These are phyloP conservation scores for Anaeramoeba flamelloides DNA, from an alignment of 78 protist genomes.

Conservation along the genomic window DNA sequence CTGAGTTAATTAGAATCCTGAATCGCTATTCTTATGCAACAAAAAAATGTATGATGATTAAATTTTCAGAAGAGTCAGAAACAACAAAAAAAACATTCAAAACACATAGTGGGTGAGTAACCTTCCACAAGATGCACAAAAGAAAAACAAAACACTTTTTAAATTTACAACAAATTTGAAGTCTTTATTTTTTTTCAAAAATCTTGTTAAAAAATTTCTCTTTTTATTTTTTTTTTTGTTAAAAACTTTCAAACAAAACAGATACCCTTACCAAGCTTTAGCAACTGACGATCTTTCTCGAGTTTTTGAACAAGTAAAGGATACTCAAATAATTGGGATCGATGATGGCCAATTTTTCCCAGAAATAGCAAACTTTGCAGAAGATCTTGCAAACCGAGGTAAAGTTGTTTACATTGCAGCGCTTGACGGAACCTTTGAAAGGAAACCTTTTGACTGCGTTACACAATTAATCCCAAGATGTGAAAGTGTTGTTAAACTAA, in stretches of 20 bases:
- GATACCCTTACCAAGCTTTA: slow-evolving; percentile 32
- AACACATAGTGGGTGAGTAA: no score
- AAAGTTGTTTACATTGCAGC: slow-evolving; percentile 67
- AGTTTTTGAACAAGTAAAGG: slow-evolving; percentile 9
- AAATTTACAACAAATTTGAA: slow-evolving; percentile 32
- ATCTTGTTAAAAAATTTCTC: no score
- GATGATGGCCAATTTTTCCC: slow-evolving; percentile 87
- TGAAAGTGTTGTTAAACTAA: slow-evolving; percentile 52
- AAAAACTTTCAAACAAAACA: slow-evolving; percentile 58
- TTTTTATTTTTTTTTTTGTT: no score
- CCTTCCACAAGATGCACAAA: slow-evolving; percentile 10
- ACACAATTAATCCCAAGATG: slow-evolving; percentile 45
- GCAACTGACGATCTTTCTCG: slow-evolving; percentile 32
- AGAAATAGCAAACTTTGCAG: slow-evolving; percentile 54
- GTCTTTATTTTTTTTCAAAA: no score
- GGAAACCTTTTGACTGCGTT: slow-evolving; percentile 39
- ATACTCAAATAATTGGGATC: slow-evolving; percentile 56
- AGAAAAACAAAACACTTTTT: no score
- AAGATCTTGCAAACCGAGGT: slow-evolving; percentile 53
- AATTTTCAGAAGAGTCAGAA: slow-evolving; percentile 33
- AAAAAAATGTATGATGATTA: slow-evolving; percentile 62
- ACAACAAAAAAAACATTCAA: slow-evolving; percentile 40
- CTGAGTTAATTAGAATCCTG: no score
- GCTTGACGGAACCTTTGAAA: slow-evolving; percentile 40
- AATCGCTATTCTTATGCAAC: no score